Percentiles rank a stretch among this genome's conserved stretches.
These are phyloP conservation scores for Chaetomiaceae sp. DNA, from an alignment of 2,329 filamentous ascomycete genomes.

Conservation along the genomic window DNA sequence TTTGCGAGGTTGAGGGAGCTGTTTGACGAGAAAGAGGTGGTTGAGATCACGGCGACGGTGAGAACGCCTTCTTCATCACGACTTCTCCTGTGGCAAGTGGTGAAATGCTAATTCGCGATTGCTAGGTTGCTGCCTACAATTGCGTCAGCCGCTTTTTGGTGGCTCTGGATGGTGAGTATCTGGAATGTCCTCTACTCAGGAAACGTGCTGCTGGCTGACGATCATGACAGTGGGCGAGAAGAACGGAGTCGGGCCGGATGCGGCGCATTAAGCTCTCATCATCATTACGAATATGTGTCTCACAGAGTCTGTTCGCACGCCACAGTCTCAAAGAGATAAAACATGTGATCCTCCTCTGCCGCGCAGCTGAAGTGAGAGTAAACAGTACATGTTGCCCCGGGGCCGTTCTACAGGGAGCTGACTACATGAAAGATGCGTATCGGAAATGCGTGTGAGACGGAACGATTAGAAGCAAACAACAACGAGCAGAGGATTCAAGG, in stretches of 20 bases:
- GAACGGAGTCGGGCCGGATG: constrained; percentile 47
- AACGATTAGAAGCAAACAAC: neutral
- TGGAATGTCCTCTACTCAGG: neutral
- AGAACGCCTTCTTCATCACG: constrained; percentile 21
- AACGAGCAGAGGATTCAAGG: neutral
- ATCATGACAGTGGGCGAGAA: constrained; percentile 47
- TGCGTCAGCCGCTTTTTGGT: constrained; percentile 80
- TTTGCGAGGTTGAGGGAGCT: constrained; percentile 56
- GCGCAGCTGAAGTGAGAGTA: too few relatives aligned
- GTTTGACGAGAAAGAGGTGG: constrained; percentile 66
- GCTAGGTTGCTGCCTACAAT: constrained; percentile 66
- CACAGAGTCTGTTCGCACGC: too few relatives aligned
- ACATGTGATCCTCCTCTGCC: too few relatives aligned
- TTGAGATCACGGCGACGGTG: constrained; percentile 74
- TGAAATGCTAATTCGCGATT: neutral
- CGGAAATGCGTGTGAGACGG: neutral
- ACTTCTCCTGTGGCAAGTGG: neutral
- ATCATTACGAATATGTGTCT: neutral
- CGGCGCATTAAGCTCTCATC: constrained; percentile 29
- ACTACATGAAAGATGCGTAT: too few relatives aligned
- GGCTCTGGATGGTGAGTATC: constrained; percentile 63
- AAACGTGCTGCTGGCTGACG: constrained; percentile 25
- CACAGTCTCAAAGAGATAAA: too few relatives aligned
- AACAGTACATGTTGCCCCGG: too few relatives aligned
- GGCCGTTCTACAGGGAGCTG: too few relatives aligned